Conservation (phyloP, 2,329 filamentous ascomycete genomes). For the Geosmithia morbida region DNA sequence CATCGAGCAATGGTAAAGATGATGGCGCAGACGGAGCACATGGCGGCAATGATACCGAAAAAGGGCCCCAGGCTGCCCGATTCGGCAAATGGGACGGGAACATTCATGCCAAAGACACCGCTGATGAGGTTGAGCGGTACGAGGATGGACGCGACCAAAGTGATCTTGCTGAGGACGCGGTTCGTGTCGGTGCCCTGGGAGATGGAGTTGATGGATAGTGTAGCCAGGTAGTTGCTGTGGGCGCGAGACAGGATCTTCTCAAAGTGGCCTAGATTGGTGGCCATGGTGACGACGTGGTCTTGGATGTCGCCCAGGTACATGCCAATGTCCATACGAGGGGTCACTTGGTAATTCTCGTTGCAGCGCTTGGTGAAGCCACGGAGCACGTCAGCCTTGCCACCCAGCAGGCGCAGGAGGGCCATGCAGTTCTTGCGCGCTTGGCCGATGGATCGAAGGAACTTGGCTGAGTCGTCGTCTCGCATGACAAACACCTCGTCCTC, state of each 20-base stretch:
- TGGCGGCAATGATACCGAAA: constrained; percentile 32
- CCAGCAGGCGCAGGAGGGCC: constrained; percentile 80
- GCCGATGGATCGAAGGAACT: constrained; percentile 78
- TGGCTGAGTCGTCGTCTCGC: constrained; percentile 75
- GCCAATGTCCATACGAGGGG: constrained; percentile 89
- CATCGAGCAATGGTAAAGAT: constrained; percentile 30
- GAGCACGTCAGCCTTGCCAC: constrained; percentile 96
- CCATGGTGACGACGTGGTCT: constrained; percentile 98
- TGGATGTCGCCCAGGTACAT: constrained; percentile 96
- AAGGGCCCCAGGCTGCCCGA: constrained; percentile 40
- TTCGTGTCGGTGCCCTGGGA: constrained; percentile 80
- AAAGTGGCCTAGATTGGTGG: constrained; percentile 87
- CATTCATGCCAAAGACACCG: constrained; percentile 81
- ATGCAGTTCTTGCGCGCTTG: constrained; percentile 89
- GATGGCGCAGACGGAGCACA: constrained; percentile 36
- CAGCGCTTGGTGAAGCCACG: constrained; percentile 96
- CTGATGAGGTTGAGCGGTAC: constrained; percentile 91
- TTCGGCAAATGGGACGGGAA: constrained; percentile 49
- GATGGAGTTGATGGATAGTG: constrained; percentile 84
- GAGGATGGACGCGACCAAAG: constrained; percentile 84
- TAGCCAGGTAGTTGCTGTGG: constrained; percentile 92
- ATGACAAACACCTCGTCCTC: constrained; percentile 93
- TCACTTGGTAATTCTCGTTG: constrained; percentile 93
- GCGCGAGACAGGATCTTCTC: constrained; percentile 94
- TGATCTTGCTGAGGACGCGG: constrained; percentile 85